phyloP scores from a whole-genome alignment of 106 monocot species.

The Phalaenopsis equestris region DNA sequence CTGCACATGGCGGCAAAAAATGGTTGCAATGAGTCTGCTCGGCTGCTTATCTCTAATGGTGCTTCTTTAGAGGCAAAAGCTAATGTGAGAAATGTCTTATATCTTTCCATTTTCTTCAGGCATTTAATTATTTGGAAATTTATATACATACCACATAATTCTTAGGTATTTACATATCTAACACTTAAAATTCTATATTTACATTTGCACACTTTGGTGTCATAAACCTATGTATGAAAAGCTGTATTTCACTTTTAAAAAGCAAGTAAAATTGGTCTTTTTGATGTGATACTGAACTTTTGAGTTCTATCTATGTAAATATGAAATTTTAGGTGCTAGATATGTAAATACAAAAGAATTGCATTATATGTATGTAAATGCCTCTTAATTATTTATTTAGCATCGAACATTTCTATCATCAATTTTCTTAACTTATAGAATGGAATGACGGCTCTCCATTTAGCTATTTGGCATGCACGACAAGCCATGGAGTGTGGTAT shows the following conservation, averaged over 20 bases:
- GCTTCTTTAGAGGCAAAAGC: conserved; percentile 69
- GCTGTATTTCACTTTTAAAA: too few species aligned
- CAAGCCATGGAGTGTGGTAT: conserved; percentile 39
- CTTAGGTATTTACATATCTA: too few species aligned
- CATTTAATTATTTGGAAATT: background rate
- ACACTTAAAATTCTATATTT: too few species aligned
- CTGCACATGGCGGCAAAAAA: conserved; percentile 95
- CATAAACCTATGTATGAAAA: too few species aligned
- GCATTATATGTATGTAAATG: too few species aligned
- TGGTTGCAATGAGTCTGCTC: conserved; percentile 52
- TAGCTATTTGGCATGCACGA: conserved; percentile 88
- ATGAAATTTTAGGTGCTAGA: too few species aligned
- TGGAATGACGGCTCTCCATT: conserved; percentile 93
- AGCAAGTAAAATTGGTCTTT: too few species aligned
- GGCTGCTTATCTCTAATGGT: conserved; percentile 55
- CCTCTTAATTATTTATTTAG: background rate
- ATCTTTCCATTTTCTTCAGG: background rate
- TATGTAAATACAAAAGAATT: too few species aligned
- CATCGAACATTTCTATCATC: conserved; percentile 1
- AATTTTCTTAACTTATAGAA: conserved; percentile 37
- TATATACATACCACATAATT: too few species aligned
- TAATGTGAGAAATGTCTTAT: conserved; percentile 35
- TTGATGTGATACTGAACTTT: too few species aligned
- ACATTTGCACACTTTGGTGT: too few species aligned
- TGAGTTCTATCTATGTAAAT: too few species aligned